Evolutionary conservation across 306 rosid genomes (phyloP), one percentile per base, ranked within the genome.

Genomic region (Vigna radiata): DNA sequence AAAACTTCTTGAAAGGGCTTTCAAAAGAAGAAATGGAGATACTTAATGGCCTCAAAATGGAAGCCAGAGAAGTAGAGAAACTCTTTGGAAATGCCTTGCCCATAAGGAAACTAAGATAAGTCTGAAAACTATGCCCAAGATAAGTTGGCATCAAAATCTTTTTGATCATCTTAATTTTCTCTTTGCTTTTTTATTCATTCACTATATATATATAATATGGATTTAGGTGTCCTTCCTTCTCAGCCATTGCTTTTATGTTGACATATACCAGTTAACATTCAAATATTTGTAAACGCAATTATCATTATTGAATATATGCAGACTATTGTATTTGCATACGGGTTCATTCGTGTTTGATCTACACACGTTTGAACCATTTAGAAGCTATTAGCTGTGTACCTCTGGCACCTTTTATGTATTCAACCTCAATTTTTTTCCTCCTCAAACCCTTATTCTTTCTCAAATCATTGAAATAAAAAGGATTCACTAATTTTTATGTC

Each of bases 31-130:
- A 95, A 83, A 86, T 66, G 89, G 93, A 95, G 19, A 3, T 89
- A 70, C 78, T 95, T 55, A 56, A 72, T 49, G 79, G 87, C 74
- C 93, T 95, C 49, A 81, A 90, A 84, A 82, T 95, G 97, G 97
- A 91, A 85, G 97, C 97, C 7, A 49, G 25, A 9, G 92, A 95
- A 87, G 90, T 91, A 48, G 97, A 86, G 79, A 77, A 85, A 70
- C 90, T 89, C 68, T 95, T 95, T 70, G 97, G 97, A 60, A 61
- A 77, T 68, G 86, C 97, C 43, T 84, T 92, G 82, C 89, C 99
- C 3, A 18, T 92, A 46, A 85, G 97, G 86, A 95, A 87, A 84
- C 83, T 95, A 27, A 87, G 96, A 78, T 95, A 83, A 76, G 66
- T 78, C 44, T 56, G 19, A 33, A 19, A 47, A 56, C 29, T 58